Evolutionary conservation across 1,284 basidiomycete species (phyloP).

Genomic region (Ustilago curta): DNA sequence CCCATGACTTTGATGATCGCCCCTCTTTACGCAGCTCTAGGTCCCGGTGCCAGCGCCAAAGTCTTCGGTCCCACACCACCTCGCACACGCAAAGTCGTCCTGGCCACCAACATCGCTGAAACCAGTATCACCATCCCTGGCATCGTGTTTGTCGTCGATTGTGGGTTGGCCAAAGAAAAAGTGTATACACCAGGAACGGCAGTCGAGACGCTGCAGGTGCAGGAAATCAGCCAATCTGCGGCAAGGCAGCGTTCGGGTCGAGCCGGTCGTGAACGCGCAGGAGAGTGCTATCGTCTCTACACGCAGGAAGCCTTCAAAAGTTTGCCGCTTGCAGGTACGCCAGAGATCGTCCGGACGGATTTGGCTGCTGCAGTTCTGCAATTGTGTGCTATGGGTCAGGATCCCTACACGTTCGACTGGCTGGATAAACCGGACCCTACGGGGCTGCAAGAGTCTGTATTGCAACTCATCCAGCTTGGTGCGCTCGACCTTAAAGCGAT

Average conservation of each 20-base stretch:
- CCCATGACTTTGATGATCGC: slow-evolving; percentile 57
- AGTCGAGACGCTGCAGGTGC: slow-evolving; percentile 60
- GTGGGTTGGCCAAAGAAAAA: slow-evolving; percentile 89
- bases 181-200: slow-evolving; percentile 73
- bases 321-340: slow-evolving; percentile 40
- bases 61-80: slow-evolving; percentile 73
- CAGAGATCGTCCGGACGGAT: slow-evolving; percentile 65
- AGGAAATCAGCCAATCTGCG: slow-evolving; percentile 60
- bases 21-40: slow-evolving; percentile 67
- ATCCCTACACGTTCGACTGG: slow-evolving; percentile 66
- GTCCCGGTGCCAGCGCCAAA: slow-evolving; percentile 54
- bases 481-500: slow-evolving; percentile 49
- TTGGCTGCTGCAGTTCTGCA: slow-evolving; percentile 58
- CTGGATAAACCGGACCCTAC: slow-evolving; percentile 56
- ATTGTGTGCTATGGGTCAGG: slow-evolving; percentile 61
- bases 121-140: slow-evolving; percentile 98
- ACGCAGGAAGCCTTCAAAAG: slow-evolving; percentile 49
- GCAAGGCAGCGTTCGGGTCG: slow-evolving; percentile 64
- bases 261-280: slow-evolving; percentile 62
- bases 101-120: slow-evolving; percentile 78
- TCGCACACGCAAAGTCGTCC: slow-evolving; percentile 85
- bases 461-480: slow-evolving; percentile 62
- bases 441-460: slow-evolving; percentile 54
- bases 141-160: slow-evolving; percentile 91
- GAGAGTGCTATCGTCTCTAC: slow-evolving; percentile 66